Conservation (phyloP, 1,139 yeast species). For the Debaryomycetaceae sp. region DNA sequence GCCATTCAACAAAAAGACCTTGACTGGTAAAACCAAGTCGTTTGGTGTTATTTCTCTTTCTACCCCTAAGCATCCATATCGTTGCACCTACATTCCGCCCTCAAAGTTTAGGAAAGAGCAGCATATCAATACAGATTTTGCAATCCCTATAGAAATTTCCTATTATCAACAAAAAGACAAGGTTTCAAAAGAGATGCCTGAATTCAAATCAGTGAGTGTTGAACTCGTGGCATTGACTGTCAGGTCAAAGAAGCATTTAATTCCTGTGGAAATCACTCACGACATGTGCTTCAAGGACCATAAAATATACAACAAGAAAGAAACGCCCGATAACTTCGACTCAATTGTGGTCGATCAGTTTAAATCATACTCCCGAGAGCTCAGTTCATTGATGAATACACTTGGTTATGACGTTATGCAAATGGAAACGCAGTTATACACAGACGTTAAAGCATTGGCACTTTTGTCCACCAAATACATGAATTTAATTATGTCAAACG, state of each 20-base stretch:
- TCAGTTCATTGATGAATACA: constrained; percentile 28
- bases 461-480: constrained; percentile 31
- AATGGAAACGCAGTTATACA: constrained; percentile 35
- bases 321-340: constrained; percentile 28
- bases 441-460: constrained; percentile 38
- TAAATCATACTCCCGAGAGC: constrained; percentile 24
- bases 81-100: constrained; percentile 34
- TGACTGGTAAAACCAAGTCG: constrained; percentile 33
- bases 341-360: constrained; percentile 30
- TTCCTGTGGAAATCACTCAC: constrained; percentile 42
- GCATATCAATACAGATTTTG: constrained; percentile 16
- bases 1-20: constrained; percentile 32
- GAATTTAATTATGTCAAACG: constrained; percentile 18
- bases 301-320: constrained; percentile 19
- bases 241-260: constrained; percentile 30
- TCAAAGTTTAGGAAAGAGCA: constrained; percentile 19
- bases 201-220: constrained; percentile 29
- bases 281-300: constrained; percentile 36
- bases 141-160: constrained; percentile 35
- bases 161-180: constrained; percentile 22
- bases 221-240: constrained; percentile 39
- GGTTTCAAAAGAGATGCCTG: constrained; percentile 14
- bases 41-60: constrained; percentile 36
- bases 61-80: constrained; percentile 33
- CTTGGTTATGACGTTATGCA: constrained; percentile 34